phyloP scores from a whole-genome alignment of 148 eudicot species.

The Fagopyrum esculentum region DNA sequence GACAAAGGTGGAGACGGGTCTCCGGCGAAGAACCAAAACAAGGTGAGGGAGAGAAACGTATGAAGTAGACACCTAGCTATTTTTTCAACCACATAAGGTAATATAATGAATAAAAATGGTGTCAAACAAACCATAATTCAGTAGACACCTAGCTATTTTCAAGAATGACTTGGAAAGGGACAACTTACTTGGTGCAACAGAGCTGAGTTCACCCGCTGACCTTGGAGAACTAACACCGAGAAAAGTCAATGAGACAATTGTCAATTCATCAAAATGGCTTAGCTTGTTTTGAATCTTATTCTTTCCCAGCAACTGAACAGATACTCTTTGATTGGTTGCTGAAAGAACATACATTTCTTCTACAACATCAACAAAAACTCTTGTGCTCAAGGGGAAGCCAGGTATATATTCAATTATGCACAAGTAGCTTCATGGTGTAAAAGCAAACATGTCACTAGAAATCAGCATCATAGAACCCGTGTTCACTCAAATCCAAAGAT shows the following conservation, averaged over 20 bases:
- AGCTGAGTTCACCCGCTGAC: conserved; percentile 34
- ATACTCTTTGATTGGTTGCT: conserved; percentile 47
- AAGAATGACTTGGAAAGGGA: neutral
- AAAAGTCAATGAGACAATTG: conserved; percentile 59
- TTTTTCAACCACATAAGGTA: too few relatives aligned
- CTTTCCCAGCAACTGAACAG: conserved; percentile 77
- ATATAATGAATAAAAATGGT: too few relatives aligned
- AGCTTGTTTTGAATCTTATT: conserved; percentile 75
- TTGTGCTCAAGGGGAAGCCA: neutral
- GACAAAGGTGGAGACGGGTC: too few relatives aligned
- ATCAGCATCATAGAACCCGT: neutral
- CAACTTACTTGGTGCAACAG: conserved; percentile 66
- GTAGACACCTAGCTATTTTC: too few relatives aligned
- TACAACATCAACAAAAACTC: conserved; percentile 24
- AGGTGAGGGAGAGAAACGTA: too few relatives aligned
- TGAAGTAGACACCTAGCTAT: too few relatives aligned
- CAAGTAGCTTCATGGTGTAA: neutral
- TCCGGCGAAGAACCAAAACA: too few relatives aligned
- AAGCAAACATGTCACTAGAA: neutral
- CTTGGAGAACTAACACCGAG: conserved; percentile 78
- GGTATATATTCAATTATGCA: neutral
- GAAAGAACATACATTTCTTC: conserved; percentile 99
- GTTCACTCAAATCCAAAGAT: neutral
- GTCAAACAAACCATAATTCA: too few relatives aligned
- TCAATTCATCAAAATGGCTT: conserved; percentile 67